A percentile compares a stretch with the other conserved stretches of the same genome.
phyloP scores from a whole-genome alignment of 495 filamentous ascomycete genomes.

The Lineolata rhizophorae region DNA sequence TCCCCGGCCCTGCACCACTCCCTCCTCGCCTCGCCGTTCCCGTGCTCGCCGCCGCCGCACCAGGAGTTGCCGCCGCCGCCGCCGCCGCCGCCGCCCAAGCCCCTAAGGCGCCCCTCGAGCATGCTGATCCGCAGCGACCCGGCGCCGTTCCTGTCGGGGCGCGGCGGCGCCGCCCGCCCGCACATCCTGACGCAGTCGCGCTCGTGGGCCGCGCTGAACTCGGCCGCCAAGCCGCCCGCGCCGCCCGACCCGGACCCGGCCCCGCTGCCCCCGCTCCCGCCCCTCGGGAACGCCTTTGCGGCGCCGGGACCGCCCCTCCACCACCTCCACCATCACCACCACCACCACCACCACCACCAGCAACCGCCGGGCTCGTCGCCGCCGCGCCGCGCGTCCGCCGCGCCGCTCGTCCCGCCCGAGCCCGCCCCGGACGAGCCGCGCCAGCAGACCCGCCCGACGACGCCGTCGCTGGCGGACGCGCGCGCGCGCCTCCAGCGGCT shows the following conservation, averaged over 20 bases:
- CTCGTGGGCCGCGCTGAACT: neutral
- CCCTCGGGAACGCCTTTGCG: too few relatives aligned
- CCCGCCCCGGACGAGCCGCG: constrained; percentile 4
- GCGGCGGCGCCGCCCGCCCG: neutral
- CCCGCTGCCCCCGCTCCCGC: too few relatives aligned
- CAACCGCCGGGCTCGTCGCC: too few relatives aligned
- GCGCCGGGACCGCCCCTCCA: too few relatives aligned
- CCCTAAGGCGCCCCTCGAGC: constrained; percentile 13
- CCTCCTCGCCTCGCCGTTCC: neutral
- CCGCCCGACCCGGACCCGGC: too few relatives aligned
- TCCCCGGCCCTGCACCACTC: neutral
- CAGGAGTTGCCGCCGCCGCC: neutral
- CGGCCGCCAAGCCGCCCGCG: neutral
- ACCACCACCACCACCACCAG: too few relatives aligned
- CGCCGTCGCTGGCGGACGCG: constrained; percentile 1
- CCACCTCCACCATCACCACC: too few relatives aligned
- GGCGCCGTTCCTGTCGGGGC: constrained; percentile 14
- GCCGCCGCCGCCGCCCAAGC: neutral
- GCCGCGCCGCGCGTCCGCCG: too few relatives aligned
- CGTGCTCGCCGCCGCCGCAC: neutral
- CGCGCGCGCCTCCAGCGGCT: neutral
- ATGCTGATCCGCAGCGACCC: constrained; percentile 16
- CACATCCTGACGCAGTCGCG: neutral
- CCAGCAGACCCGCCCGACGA: constrained; percentile 6
- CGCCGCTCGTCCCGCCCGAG: too few relatives aligned